A percentile compares a stretch with the other conserved stretches of the same genome.
Evolutionary conservation across 2,329 filamentous ascomycete genomes (phyloP).

Genomic region (Arthrobotrys musiformis): DNA sequence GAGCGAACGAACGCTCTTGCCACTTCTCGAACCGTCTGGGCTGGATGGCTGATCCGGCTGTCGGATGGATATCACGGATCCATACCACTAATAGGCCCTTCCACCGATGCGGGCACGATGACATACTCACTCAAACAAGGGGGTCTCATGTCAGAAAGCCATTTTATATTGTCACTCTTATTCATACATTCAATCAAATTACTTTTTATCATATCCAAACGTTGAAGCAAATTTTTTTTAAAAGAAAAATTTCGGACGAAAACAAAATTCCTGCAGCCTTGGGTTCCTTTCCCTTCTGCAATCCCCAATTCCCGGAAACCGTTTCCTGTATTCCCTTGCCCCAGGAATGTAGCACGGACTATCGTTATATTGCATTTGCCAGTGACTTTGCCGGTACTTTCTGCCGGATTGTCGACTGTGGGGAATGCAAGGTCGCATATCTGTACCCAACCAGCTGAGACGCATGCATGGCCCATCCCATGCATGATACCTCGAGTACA

Average conservation of each 20-base stretch:
- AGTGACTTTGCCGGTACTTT: conserved; percentile 19
- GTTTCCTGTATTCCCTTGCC: conserved; percentile 9
- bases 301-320: conserved; percentile 39
- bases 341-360: conserved; percentile 13
- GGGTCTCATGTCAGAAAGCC: neutral
- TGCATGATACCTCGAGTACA: neutral
- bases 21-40: conserved; percentile 38
- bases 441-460: conserved; percentile 12
- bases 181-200: neutral
- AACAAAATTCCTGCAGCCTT: neutral
- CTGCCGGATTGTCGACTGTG: conserved; percentile 20
- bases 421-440: conserved; percentile 33
- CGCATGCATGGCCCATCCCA: conserved; percentile 2
- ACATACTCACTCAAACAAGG: conserved; percentile 18
- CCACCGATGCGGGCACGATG: conserved; percentile 27
- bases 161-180: conserved; percentile 4
- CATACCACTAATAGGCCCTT: neutral
- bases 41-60: conserved; percentile 22
- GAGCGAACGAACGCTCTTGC: conserved; percentile 21
- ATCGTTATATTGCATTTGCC: conserved; percentile 25
- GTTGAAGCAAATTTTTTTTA: neutral
- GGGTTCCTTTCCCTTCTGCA: neutral
- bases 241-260: neutral
- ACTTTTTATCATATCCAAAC: too few relatives aligned
- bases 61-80: conserved; percentile 50